A percentile compares a stretch with the other conserved stretches of the same genome.
phyloP scores from a whole-genome alignment of 805 yeast genomes.

The Myxozyma nipponensis region DNA sequence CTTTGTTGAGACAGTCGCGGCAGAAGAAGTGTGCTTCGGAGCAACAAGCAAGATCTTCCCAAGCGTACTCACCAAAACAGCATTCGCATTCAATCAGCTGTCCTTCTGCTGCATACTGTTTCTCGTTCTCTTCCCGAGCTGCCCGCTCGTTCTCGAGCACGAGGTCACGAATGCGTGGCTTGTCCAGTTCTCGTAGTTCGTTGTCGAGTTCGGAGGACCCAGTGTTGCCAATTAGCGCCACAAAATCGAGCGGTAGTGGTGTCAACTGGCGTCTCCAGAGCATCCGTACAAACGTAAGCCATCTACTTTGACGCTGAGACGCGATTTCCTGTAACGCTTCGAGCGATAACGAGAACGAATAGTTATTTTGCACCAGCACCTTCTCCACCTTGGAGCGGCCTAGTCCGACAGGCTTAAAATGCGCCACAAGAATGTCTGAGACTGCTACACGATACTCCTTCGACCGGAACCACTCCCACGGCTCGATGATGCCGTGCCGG shows the following conservation, averaged over 20 bases:
- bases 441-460: conserved; percentile 19
- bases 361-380: conserved; percentile 19
- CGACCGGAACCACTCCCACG: conserved; percentile 22
- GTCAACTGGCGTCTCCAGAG: conserved; percentile 2
- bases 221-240: conserved; percentile 4
- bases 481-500: conserved; percentile 7
- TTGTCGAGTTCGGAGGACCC: conserved; percentile 21
- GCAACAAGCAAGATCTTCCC: conserved; percentile 28
- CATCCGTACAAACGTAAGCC: conserved; percentile 9
- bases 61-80: conserved; percentile 26
- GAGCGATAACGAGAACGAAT: conserved; percentile 14
- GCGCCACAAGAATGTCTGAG: conserved; percentile 3
- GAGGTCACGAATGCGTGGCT: conserved; percentile 3
- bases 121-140: conserved; percentile 19
- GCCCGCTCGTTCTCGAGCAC: conserved; percentile 6
- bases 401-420: conserved; percentile 11
- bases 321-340: conserved; percentile 14
- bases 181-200: conserved; percentile 10
- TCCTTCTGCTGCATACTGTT: conserved; percentile 14
- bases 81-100: conserved; percentile 27
- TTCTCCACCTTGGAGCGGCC: conserved; percentile 8
- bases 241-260: conserved; percentile 3
- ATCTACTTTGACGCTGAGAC: conserved; percentile 8
- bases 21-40: conserved; percentile 25
- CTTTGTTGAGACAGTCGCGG: conserved; percentile 16